These are phyloP conservation scores for Gamarada debralockiae DNA, from an alignment of 495 filamentous ascomycete genomes.

Conservation along the genomic window DNA sequence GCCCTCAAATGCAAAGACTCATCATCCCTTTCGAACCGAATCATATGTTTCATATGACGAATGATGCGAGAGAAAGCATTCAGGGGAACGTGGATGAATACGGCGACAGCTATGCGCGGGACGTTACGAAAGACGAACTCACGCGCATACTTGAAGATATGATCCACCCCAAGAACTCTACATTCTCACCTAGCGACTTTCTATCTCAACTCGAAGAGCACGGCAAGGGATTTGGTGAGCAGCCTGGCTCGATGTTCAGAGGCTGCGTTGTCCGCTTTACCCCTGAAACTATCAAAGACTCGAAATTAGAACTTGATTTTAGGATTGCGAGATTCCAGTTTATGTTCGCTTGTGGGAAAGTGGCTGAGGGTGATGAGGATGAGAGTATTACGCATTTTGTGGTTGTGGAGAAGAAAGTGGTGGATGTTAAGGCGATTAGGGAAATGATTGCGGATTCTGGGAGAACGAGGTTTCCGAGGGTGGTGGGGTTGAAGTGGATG, in stretches of 20 bases:
- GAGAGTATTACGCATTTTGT: slow-evolving; percentile 63
- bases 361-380: slow-evolving; percentile 44
- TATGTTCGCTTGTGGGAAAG: slow-evolving; percentile 59
- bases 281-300: not conserved
- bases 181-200: slow-evolving; percentile 25
- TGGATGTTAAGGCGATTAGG: slow-evolving; percentile 39
- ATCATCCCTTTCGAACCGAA: slow-evolving; percentile 68
- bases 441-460: slow-evolving; percentile 36
- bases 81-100: slow-evolving; percentile 65
- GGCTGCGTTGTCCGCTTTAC: slow-evolving; percentile 55
- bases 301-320: slow-evolving; percentile 27
- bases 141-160: slow-evolving; percentile 48
- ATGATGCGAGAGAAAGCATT: slow-evolving; percentile 30
- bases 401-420: slow-evolving; percentile 33
- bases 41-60: slow-evolving; percentile 39
- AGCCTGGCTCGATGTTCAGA: slow-evolving; percentile 66
- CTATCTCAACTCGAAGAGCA: slow-evolving; percentile 55
- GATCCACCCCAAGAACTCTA: slow-evolving; percentile 23
- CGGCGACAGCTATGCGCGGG: slow-evolving; percentile 79
- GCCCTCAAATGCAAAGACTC: slow-evolving; percentile 44
- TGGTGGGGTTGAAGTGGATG: slow-evolving; percentile 72
- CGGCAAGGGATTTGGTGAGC: slow-evolving; percentile 44
- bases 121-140: slow-evolving; percentile 64
- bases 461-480: slow-evolving; percentile 57
- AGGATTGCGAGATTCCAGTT: slow-evolving; percentile 11